Evolutionary conservation across 345 rosid species (phyloP), one percentile per base, ranked within the genome.

Genomic region (Odontarrhena argentea): DNA sequence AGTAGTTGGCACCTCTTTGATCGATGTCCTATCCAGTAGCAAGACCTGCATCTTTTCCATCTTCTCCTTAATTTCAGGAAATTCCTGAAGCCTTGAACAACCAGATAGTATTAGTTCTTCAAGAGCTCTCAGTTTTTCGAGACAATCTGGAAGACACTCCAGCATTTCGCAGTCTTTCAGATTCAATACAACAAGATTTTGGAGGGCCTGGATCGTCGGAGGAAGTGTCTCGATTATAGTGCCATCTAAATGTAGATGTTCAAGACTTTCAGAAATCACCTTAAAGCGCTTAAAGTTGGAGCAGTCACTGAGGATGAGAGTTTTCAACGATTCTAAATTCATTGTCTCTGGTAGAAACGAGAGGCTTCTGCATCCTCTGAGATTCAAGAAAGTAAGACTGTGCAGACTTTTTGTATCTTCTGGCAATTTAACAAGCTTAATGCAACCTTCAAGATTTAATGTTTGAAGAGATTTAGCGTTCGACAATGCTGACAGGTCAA

Each of bases 231-330:
- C 4, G 3, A 78, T 65, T 6, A 53, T 53, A 0, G 67, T 60
- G 4, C 62, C 73, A 59, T 22, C 54, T 6, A 73, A 38, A 37
- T 22, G 1, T 22, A 73, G 25, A 18, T 22, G 5, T 8, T 41
- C 2, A 47, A 74, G 35, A 38, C 51, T 51, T 0, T 43, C 6
- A 8, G 54, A 26, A 7, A 37, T 54, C 43, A 59, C 58, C 34
- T 65, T 60, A 53, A 76, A 67, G 6, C 30, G 32, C 2, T 9
- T 8, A 28, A 75, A 24, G 2, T 4, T 65, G 13, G 9, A 15
- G 71, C 79, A 80, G 0, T 46, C 52, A 13, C 12, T 74, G 14
- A 38, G 70, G 72, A 36, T 59, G 30, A 51, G 61, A 65, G 42
- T 42, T 44, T 41, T 63, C 30, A 55, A 30, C 12, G 14, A 77